Base-by-base conservation (phyloP, 2,329 filamentous ascomycete genomes). In the Penicillium sp. region DNA sequence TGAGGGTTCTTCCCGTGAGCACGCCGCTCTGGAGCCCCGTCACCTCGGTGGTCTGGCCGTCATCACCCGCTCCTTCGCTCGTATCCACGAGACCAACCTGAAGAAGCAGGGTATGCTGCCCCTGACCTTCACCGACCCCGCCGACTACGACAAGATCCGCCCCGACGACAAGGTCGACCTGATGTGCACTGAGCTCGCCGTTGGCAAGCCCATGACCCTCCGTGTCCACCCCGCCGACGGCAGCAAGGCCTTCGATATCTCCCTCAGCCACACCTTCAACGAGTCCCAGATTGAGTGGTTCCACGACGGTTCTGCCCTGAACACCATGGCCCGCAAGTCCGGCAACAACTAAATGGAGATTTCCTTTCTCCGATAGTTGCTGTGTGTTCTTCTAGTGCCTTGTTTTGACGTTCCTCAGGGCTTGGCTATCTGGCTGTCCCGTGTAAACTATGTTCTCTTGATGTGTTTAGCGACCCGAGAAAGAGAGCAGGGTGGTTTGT, bases 21-120 rank as follows among this genome's bases (percentile, higher is more conserved):
- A 99, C 79, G 95, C 95, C 71, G 95, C 95, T 79, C 88, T 99
- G 63, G 94, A 99, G 85, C 95, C 95, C 76, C 89, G 95, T 78
- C 94, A 98, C 84, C 89, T 99, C 67, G 95, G 95, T 75, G 95
- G 94, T 79, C 87, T 97, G 73, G 95, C 94, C 74, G 96, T 99
- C 84, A 96, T 99, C 78, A 93, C 90, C 75, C 90, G 92, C 76
- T 91, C 87, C 67, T 99, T 99, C 77, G 95, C 95, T 74, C 95
- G 95, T 90, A 99, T 99, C 76, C 95, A 99, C 86, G 95, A 99
- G 86, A 99, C 95, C 84, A 99, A 99, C 88, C 83, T 99, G 84
- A 99, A 99, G 91, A 99, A 99, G 90, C 95, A 99, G 88, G 95
- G 95, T 82, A 97, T 99, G 94, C 90, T 99, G 82, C 95, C 95